Evolutionary conservation across 305 asterid genomes (phyloP).

Genomic region (Fraxinus nigra): DNA sequence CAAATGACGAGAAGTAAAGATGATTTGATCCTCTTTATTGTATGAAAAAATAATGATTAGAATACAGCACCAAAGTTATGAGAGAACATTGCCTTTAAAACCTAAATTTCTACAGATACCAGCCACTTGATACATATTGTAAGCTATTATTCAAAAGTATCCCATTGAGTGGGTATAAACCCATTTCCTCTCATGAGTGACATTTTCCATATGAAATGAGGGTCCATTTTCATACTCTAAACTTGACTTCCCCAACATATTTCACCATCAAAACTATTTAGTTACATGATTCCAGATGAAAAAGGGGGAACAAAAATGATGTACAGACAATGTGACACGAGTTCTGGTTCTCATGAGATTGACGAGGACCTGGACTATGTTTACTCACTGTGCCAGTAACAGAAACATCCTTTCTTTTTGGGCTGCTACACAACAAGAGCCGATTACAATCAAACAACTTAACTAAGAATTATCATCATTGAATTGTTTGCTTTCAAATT

Average conservation of each 20-base stretch:
- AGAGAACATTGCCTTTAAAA: neutral
- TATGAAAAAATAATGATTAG: neutral
- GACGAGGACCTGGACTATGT: neutral
- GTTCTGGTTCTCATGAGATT: neutral
- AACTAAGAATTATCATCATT: neutral
- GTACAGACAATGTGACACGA: neutral
- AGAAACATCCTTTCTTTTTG: neutral
- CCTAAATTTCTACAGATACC: neutral
- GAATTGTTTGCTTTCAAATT: neutral
- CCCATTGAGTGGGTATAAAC: neutral
- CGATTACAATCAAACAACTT: neutral
- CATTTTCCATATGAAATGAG: neutral
- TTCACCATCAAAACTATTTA: neutral
- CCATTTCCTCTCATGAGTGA: neutral
- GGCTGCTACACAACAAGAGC: neutral
- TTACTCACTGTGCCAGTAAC: neutral
- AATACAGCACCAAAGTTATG: neutral
- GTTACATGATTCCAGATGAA: neutral
- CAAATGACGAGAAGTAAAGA: neutral
- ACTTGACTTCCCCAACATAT: neutral
- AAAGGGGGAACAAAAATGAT: neutral
- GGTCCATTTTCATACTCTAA: neutral
- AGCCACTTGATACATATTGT: neutral
- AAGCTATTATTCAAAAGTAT: neutral
- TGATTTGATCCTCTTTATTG: neutral